Percentiles rank a stretch among this genome's conserved stretches.
phyloP scores from a whole-genome alignment of 495 filamentous ascomycete genomes.

The Pyrenula aspistea region DNA sequence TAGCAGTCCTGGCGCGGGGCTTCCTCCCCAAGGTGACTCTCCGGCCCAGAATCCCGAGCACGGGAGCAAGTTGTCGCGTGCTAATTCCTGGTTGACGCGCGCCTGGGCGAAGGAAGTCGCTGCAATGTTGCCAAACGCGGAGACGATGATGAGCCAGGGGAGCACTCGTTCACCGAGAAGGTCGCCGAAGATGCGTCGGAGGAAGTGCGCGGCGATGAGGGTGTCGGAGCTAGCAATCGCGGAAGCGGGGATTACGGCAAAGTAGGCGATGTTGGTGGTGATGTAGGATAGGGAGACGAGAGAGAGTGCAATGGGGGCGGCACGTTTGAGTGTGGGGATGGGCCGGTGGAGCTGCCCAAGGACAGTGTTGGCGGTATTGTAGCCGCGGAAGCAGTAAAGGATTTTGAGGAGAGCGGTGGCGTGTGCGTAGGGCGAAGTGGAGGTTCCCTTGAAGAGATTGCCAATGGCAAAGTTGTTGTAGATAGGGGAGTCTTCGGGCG shows the following conservation, averaged over 20 bases:
- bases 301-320: constrained; percentile 48
- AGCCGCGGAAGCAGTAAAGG: constrained; percentile 57
- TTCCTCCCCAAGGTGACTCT: constrained; percentile 48
- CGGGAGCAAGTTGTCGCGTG: constrained; percentile 52
- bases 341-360: constrained; percentile 53
- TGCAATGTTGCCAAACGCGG: constrained; percentile 59
- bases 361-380: constrained; percentile 47
- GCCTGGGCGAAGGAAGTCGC: constrained; percentile 59
- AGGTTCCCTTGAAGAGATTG: constrained; percentile 51
- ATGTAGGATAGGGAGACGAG: constrained; percentile 54
- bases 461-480: constrained; percentile 12
- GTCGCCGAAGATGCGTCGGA: constrained; percentile 49
- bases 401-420: constrained; percentile 54
- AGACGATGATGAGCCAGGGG: constrained; percentile 61
- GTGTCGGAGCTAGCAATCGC: constrained; percentile 47
- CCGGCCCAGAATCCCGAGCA: constrained; percentile 51
- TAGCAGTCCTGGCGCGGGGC: constrained; percentile 48
- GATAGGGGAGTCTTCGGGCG: constrained; percentile 19
- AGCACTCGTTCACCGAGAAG: constrained; percentile 51
- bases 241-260: constrained; percentile 51
- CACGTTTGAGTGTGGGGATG: constrained; percentile 47
- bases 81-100: constrained; percentile 52
- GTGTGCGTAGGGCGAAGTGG: constrained; percentile 44
- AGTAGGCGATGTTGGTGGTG: constrained; percentile 61
- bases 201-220: constrained; percentile 45